Evolutionary conservation across 306 rosid species (phyloP).

Genomic region (Lagenaria siceraria): DNA sequence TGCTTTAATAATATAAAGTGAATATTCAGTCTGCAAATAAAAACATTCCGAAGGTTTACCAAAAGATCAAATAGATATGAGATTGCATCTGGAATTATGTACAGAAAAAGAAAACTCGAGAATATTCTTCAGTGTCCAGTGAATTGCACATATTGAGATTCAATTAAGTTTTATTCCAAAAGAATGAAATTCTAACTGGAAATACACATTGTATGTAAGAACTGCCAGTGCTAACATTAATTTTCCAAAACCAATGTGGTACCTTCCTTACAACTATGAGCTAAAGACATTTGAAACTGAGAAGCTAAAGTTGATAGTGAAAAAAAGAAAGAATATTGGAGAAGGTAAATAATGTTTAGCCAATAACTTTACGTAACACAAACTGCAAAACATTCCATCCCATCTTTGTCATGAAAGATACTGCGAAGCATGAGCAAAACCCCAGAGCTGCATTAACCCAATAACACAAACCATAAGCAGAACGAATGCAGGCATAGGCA

Average conservation of each 20-base stretch:
- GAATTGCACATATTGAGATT: too few relatives aligned
- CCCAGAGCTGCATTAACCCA: conserved; percentile 78
- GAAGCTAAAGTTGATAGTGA: background rate
- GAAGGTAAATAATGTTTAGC: background rate
- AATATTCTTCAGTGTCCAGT: too few relatives aligned
- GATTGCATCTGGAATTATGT: too few relatives aligned
- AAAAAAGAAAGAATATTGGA: background rate
- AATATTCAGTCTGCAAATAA: too few relatives aligned
- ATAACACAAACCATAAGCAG: background rate
- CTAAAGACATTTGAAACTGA: background rate
- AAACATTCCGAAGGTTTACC: too few relatives aligned
- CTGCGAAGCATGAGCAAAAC: conserved; percentile 65
- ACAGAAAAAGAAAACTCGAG: too few relatives aligned
- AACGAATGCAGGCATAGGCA: background rate
- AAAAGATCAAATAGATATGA: too few relatives aligned
- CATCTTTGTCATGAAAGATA: conserved; percentile 25
- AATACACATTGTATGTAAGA: background rate
- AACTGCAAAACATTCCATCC: background rate
- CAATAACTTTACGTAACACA: background rate
- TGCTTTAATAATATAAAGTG: too few relatives aligned
- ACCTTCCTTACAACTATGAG: background rate
- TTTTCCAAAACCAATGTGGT: background rate
- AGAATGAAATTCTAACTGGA: too few relatives aligned
- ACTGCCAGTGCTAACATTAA: background rate
- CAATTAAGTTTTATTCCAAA: too few relatives aligned